Base-by-base conservation (phyloP, 176 grass and related monocot species). In the Oryza rufipogon region DNA sequence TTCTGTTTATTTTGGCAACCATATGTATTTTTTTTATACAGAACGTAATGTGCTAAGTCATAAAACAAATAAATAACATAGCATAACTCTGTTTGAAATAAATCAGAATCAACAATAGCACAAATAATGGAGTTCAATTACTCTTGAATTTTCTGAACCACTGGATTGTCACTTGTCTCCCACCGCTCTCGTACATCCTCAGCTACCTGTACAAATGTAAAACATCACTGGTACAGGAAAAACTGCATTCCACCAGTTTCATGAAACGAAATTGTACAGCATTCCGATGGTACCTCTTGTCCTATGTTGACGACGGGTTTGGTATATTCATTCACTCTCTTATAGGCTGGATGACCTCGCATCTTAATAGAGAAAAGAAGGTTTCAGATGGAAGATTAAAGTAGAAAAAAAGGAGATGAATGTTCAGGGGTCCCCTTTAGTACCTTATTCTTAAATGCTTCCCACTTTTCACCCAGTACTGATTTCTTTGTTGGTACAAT, bases 91-190 rank as follows among this genome's bases (percentile, higher is more conserved):
- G 39, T 3, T 11, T 33, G 42, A 54, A 52, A 83, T 75, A 38
- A 20, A 86, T 73, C 66, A 70, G 77, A 88, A 68, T 52, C 70
- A 9, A 38, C 33, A 74, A 47, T 61, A 63, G 20, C 47, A 64
- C 13, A 64, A 44, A 52, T 79, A 23, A 87, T 63, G 68, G 10
- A 66, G 26, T 44, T 38, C 38, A 34, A 84, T 60, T 94, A 94
- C 92, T 94, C 92, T 89, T 94, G 92, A 91, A 90, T 90, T 86
- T 90, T 90, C 79, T 90, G 88, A 82, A 90, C 83, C 34, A 90
- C 92, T 88, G 93, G 96, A 38, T 89, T 91, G 83, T 98, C 96
- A 87, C 96, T 98, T 6, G 96, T 98, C 66, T 98, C 96, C 96
- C 93, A 95, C 77, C 93, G 80, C 84, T 98, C 96, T 70, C 89